These are phyloP conservation scores for Oryza longistaminata DNA, from an alignment of 176 grass and related monocot species.

Conservation along the genomic window DNA sequence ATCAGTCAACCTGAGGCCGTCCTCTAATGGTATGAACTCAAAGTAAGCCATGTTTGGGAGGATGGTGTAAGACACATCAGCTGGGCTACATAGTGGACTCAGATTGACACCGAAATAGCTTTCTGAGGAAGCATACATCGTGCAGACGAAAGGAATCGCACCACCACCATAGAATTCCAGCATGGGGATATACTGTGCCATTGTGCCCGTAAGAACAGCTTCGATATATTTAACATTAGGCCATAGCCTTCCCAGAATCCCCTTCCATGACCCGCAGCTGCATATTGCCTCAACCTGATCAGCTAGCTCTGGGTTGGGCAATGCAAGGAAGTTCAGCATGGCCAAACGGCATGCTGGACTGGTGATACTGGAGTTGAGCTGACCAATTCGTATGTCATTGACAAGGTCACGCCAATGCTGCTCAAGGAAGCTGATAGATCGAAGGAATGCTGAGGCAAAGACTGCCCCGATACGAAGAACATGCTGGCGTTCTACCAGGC, in stretches of 20 bases:
- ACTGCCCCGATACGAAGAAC: slow-evolving; percentile 69
- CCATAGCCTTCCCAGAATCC: slow-evolving; percentile 59
- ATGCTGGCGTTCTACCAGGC: slow-evolving; percentile 58
- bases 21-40: slow-evolving; percentile 69
- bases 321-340: slow-evolving; percentile 44
- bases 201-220: slow-evolving; percentile 73
- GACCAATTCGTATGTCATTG: slow-evolving; percentile 62
- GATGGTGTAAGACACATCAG: slow-evolving; percentile 65
- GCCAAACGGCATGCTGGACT: slow-evolving; percentile 37
- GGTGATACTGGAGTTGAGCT: slow-evolving; percentile 52
- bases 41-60: slow-evolving; percentile 87
- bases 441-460: slow-evolving; percentile 71
- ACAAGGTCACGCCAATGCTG: slow-evolving; percentile 62
- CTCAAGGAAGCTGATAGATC: slow-evolving; percentile 72
- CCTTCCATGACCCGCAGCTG: slow-evolving; percentile 50
- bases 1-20: slow-evolving; percentile 45
- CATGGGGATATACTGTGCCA: slow-evolving; percentile 81
- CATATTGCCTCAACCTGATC: slow-evolving; percentile 65
- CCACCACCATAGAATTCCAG: slow-evolving; percentile 66
- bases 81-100: slow-evolving; percentile 54
- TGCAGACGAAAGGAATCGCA: slow-evolving; percentile 62
- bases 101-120: slow-evolving; percentile 74
- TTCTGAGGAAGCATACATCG: slow-evolving; percentile 77
- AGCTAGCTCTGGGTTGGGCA: slow-evolving; percentile 52
- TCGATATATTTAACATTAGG: slow-evolving; percentile 76